Evolutionary conservation across 2,329 filamentous ascomycete genomes (phyloP).

Genomic region (Talaromyces verruculosus): DNA sequence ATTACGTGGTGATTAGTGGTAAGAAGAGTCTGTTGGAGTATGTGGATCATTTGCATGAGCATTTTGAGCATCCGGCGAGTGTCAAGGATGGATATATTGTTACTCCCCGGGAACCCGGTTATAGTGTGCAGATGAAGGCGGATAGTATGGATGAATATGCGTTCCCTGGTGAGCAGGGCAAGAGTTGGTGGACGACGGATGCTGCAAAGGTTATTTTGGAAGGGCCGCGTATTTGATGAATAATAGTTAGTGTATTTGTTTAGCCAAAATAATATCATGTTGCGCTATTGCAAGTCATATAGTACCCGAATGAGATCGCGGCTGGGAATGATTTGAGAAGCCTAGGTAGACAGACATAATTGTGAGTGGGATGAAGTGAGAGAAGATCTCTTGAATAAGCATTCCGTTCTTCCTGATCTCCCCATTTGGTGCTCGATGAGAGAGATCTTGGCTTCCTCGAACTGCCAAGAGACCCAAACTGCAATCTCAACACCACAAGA

Average conservation of each 20-base stretch:
- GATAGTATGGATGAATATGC: slow-evolving; percentile 78
- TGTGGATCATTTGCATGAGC: slow-evolving; percentile 90
- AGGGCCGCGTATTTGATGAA: slow-evolving; percentile 41
- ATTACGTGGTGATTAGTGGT: slow-evolving; percentile 83
- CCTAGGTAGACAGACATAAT: too few relatives aligned
- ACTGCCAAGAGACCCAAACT: too few relatives aligned
- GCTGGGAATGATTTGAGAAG: too few relatives aligned
- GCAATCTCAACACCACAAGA: too few relatives aligned
- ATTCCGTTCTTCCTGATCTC: too few relatives aligned
- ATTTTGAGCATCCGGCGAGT: slow-evolving; percentile 78
- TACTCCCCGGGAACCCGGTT: slow-evolving; percentile 78
- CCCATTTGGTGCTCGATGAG: too few relatives aligned
- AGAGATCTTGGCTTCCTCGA: too few relatives aligned
- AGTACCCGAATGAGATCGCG: too few relatives aligned
- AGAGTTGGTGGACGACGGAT: slow-evolving; percentile 82
- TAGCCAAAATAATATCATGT: neutral
- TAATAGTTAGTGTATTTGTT: neutral
- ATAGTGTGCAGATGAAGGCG: slow-evolving; percentile 90
- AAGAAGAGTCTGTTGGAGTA: slow-evolving; percentile 84
- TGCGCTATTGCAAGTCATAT: neutral
- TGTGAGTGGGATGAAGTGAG: too few relatives aligned
- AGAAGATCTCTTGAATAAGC: too few relatives aligned
- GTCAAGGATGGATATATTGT: slow-evolving; percentile 86
- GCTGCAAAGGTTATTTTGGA: slow-evolving; percentile 75
- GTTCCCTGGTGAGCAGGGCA: slow-evolving; percentile 73